phyloP scores from a whole-genome alignment of 2,329 filamentous ascomycete species.

The Mollisia scopiformis region DNA sequence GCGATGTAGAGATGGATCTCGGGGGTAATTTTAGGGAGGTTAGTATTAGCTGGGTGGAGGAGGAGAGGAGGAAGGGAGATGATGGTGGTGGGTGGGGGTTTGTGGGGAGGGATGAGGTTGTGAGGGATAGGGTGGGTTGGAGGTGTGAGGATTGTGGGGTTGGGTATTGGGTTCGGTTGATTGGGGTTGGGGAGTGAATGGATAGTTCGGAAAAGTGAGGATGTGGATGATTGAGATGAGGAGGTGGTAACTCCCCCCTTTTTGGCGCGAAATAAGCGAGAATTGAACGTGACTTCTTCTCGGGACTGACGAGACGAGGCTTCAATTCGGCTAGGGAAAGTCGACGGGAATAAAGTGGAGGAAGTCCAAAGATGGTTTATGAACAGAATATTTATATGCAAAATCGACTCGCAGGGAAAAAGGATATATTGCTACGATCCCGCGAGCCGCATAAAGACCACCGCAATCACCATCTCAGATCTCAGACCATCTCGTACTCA shows the following conservation, averaged over 20 bases:
- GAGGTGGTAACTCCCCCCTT: too few relatives aligned
- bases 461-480: background rate
- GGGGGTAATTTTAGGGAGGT: background rate
- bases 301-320: too few relatives aligned
- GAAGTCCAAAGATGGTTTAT: background rate
- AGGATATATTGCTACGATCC: background rate
- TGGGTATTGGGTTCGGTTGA: background rate
- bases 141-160: background rate
- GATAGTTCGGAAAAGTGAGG: background rate
- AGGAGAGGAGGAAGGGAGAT: background rate
- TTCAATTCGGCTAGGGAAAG: too few relatives aligned
- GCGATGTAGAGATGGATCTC: background rate
- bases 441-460: background rate
- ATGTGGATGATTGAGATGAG: background rate
- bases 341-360: too few relatives aligned
- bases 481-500: slow-evolving; percentile 38
- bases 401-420: background rate
- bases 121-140: background rate
- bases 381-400: background rate
- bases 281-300: background rate
- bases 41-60: background rate
- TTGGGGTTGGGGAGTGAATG: background rate
- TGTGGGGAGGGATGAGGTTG: background rate
- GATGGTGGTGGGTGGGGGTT: too few relatives aligned
- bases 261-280: too few relatives aligned